A percentile compares a stretch with the other conserved stretches of the same genome.
Conservation (phyloP, 108 stramenopile species). For the Skeletonema potamos region DNA sequence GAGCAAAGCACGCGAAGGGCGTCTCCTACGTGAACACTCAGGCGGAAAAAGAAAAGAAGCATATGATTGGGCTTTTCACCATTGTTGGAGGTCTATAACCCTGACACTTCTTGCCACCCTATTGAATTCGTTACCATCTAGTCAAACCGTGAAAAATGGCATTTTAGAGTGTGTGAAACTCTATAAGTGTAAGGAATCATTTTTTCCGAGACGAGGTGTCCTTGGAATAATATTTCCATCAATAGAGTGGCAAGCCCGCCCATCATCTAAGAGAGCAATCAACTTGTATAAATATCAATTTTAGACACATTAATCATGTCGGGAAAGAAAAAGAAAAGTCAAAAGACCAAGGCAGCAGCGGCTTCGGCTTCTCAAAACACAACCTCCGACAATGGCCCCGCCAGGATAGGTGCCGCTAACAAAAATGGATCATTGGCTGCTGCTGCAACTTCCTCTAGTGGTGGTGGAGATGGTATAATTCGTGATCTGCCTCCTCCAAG, state of each 20-base stretch:
- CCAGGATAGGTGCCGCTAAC: not conserved
- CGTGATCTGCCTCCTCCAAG: not conserved
- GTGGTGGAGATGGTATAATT: not conserved
- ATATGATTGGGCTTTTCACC: too few relatives aligned
- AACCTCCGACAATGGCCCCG: not conserved
- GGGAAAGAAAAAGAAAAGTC: not conserved
- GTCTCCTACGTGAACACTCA: too few relatives aligned
- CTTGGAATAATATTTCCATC: not conserved
- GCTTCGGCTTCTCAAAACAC: not conserved
- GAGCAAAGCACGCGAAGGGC: too few relatives aligned
- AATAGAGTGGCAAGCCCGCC: not conserved
- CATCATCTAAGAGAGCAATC: not conserved
- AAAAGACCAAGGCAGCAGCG: not conserved
- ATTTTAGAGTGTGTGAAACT: not conserved
- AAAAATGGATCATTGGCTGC: not conserved
- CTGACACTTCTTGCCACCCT: not conserved
- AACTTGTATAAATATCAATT: not conserved
- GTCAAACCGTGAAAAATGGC: not conserved
- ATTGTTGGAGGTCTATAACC: too few relatives aligned
- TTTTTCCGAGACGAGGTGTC: not conserved
- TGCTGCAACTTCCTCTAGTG: not conserved
- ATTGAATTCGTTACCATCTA: not conserved
- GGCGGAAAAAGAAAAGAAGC: too few relatives aligned
- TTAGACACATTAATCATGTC: not conserved
- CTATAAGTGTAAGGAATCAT: not conserved